A percentile compares a stretch with the other conserved stretches of the same genome.
Evolutionary conservation across 1,284 basidiomycete species (phyloP).

Genomic region (Tilletia horrida): DNA sequence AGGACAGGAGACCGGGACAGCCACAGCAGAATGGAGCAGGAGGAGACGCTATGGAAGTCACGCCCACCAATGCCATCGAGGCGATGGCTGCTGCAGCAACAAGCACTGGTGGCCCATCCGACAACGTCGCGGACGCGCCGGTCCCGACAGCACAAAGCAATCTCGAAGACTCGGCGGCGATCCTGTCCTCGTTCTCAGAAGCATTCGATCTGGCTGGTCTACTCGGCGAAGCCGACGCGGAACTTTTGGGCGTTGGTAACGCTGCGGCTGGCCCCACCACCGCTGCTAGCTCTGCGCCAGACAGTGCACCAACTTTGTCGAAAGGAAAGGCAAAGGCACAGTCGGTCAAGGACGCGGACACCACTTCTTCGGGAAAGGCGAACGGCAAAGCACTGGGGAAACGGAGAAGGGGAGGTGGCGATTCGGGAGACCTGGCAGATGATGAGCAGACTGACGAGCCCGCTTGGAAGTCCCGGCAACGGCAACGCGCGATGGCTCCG

Average conservation of each 20-base stretch:
- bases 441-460: conserved; percentile 2
- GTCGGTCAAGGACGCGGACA: background rate
- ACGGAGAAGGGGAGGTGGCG: background rate
- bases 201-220: conserved; percentile 51
- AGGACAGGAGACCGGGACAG: conserved; percentile 29
- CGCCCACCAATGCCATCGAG: conserved; percentile 61
- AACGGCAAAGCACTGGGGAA: background rate
- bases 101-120: conserved; percentile 53
- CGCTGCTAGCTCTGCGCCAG: background rate
- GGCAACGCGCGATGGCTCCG: conserved; percentile 3
- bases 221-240: conserved; percentile 52
- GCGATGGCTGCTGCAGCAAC: conserved; percentile 70
- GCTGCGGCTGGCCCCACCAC: background rate
- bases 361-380: too few relatives aligned
- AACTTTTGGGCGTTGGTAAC: conserved; percentile 38
- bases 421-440: background rate
- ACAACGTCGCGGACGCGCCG: conserved; percentile 61
- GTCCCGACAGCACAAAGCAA: conserved; percentile 7
- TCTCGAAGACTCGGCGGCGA: conserved; percentile 27
- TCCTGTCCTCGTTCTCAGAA: conserved; percentile 41
- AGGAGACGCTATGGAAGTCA: conserved; percentile 68
- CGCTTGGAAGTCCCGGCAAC: conserved; percentile 12
- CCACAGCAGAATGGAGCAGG: conserved; percentile 56
- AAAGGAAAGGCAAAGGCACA: background rate
- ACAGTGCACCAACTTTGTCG: background rate